These are phyloP conservation scores for Populus tomentosa DNA, from an alignment of 441 rosid genomes.

Conservation along the genomic window DNA sequence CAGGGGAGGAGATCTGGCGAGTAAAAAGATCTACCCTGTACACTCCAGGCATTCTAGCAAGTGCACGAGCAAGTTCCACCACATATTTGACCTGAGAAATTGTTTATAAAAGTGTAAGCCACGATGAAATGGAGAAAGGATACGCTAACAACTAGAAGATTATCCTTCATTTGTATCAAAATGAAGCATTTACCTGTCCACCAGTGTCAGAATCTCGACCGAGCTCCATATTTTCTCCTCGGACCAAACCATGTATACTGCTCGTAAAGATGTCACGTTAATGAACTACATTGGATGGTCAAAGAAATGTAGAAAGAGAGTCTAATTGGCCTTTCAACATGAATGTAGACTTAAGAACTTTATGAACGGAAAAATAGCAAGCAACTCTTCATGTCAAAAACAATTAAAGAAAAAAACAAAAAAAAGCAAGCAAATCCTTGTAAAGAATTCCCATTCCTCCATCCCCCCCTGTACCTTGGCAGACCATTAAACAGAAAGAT, in stretches of 20 bases:
- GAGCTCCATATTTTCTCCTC: slow-evolving; percentile 98
- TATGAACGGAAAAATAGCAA: neutral
- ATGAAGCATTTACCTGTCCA: slow-evolving; percentile 63
- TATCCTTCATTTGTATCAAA: neutral
- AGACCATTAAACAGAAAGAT: neutral
- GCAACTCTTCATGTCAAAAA: neutral
- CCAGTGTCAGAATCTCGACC: slow-evolving; percentile 99
- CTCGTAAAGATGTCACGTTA: slow-evolving; percentile 10
- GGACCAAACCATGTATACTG: slow-evolving; percentile 94
- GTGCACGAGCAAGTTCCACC: slow-evolving; percentile 93
- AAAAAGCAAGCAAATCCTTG: neutral
- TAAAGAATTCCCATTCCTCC: neutral
- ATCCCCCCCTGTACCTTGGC: neutral
- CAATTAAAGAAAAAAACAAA: neutral
- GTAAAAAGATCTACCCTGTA: slow-evolving; percentile 96
- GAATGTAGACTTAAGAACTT: neutral
- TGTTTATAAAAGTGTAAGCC: neutral
- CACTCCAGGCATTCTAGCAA: slow-evolving; percentile 95
- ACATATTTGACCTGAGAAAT: slow-evolving; percentile 82
- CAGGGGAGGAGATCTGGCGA: slow-evolving; percentile 78
- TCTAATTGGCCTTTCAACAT: neutral
- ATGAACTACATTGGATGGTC: slow-evolving; percentile 1
- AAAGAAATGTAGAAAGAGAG: neutral
- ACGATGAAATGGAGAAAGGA: neutral
- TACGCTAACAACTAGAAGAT: neutral